Evolutionary conservation across 768 basidiomycete species (phyloP).

Genomic region (Tephrocybe sp.): DNA sequence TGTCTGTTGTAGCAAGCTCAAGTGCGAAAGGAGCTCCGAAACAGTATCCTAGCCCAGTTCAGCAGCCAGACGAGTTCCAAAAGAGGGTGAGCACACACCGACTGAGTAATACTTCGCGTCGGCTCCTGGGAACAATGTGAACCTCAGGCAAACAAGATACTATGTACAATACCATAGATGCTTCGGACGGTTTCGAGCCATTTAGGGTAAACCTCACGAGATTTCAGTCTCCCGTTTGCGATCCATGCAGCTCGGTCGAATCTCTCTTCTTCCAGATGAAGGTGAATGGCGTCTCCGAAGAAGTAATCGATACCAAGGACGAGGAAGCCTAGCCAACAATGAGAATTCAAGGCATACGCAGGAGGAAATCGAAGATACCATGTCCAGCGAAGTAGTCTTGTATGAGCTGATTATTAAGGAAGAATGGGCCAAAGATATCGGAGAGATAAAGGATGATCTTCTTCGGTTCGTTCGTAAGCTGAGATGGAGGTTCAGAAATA

Average conservation of each 20-base stretch:
- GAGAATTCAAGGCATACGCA: not conserved
- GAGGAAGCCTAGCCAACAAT: slow-evolving; percentile 42
- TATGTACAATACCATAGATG: slow-evolving; percentile 40
- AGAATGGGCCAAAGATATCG: slow-evolving; percentile 62
- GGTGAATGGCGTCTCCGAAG: slow-evolving; percentile 53
- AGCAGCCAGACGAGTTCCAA: not conserved
- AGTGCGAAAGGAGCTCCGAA: slow-evolving; percentile 57
- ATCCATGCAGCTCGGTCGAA: slow-evolving; percentile 46
- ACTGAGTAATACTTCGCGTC: slow-evolving; percentile 44
- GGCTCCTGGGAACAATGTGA: slow-evolving; percentile 10
- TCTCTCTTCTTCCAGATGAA: slow-evolving; percentile 34
- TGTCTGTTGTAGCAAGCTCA: slow-evolving; percentile 43
- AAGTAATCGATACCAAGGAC: slow-evolving; percentile 67
- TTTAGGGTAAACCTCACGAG: slow-evolving; percentile 39
- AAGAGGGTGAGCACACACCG: slow-evolving; percentile 30
- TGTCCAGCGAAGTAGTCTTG: slow-evolving; percentile 65
- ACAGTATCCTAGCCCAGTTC: slow-evolving; percentile 46
- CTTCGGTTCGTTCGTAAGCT: slow-evolving; percentile 19
- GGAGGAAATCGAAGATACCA: slow-evolving; percentile 33
- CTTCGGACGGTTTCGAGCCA: slow-evolving; percentile 55
- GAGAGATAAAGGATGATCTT: slow-evolving; percentile 58
- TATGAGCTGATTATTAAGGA: slow-evolving; percentile 54
- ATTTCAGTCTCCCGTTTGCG: slow-evolving; percentile 29
- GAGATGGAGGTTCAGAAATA: slow-evolving; percentile 36
- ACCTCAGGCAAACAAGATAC: not conserved